A percentile compares a stretch with the other conserved stretches of the same genome.
Evolutionary conservation across 768 basidiomycete genomes (phyloP).

Genomic region (Podaxis sp.): DNA sequence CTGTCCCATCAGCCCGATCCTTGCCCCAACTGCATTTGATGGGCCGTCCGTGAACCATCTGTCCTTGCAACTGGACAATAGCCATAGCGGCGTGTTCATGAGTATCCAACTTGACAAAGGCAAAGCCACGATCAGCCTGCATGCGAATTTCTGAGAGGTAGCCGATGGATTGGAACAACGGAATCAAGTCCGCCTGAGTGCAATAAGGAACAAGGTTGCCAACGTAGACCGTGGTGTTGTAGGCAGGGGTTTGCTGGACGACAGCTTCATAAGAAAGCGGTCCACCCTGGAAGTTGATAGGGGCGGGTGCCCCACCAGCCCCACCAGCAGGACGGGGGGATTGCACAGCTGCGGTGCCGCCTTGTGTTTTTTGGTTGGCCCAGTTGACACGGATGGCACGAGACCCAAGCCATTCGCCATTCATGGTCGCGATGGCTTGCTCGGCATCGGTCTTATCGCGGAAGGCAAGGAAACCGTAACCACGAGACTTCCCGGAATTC

Average conservation of each 20-base stretch:
- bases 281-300: slow-evolving; percentile 87
- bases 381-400: slow-evolving; percentile 99
- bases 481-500: slow-evolving; percentile 98
- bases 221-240: slow-evolving; percentile 96
- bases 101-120: slow-evolving; percentile 97
- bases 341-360: slow-evolving; percentile 37
- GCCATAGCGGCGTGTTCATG: slow-evolving; percentile 99
- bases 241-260: slow-evolving; percentile 87
- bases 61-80: slow-evolving; percentile 94
- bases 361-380: slow-evolving; percentile 98
- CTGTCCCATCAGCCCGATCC: slow-evolving; percentile 76
- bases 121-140: slow-evolving; percentile 98
- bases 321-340: slow-evolving; percentile 35
- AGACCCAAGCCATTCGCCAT: slow-evolving; percentile 98
- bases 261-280: slow-evolving; percentile 92
- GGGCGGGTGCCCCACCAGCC: slow-evolving; percentile 71
- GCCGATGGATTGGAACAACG: slow-evolving; percentile 96
- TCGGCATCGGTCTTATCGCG: slow-evolving; percentile 99
- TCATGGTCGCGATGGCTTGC: slow-evolving; percentile 99
- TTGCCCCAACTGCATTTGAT: slow-evolving; percentile 99
- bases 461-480: slow-evolving; percentile 98
- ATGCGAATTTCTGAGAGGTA: slow-evolving; percentile 98
- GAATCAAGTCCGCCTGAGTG: slow-evolving; percentile 96
- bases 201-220: slow-evolving; percentile 97
- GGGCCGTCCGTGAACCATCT: slow-evolving; percentile 94